Evolutionary conservation across 1,139 yeast genomes (phyloP).

Genomic region (Suhomyces maxii): DNA sequence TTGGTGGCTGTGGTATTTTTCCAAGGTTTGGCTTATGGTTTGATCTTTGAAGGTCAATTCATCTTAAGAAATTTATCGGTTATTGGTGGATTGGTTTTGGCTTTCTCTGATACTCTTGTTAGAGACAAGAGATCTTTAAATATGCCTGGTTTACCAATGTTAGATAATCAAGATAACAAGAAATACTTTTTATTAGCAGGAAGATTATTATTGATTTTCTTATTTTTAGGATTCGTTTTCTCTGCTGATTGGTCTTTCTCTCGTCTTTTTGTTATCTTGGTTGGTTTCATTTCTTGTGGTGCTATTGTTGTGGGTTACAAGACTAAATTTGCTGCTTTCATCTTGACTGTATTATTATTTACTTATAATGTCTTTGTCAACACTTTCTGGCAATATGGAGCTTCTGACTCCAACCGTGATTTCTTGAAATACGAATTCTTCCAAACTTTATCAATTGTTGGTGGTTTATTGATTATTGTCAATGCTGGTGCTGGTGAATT

Average conservation of each 20-base stretch:
- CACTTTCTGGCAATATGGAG: conserved; percentile 82
- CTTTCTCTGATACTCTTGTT: conserved; percentile 86
- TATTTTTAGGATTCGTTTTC: conserved; percentile 84
- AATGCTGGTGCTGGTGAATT: conserved; percentile 97
- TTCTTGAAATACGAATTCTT: conserved; percentile 89
- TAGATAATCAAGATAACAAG: conserved; percentile 78
- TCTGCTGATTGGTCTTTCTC: conserved; percentile 73
- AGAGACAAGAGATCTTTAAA: conserved; percentile 68
- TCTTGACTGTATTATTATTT: conserved; percentile 71
- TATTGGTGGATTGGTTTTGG: conserved; percentile 89
- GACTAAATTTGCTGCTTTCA: conserved; percentile 84
- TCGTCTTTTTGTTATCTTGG: conserved; percentile 61
- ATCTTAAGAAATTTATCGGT: conserved; percentile 85
- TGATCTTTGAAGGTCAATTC: conserved; percentile 78
- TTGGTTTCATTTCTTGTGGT: conserved; percentile 71
- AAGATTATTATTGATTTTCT: conserved; percentile 77
- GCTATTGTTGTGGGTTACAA: conserved; percentile 91
- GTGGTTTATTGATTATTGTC: conserved; percentile 87
- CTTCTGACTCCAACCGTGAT: conserved; percentile 79
- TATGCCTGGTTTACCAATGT: conserved; percentile 90
- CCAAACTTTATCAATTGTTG: conserved; percentile 93
- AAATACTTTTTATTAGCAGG: conserved; percentile 89
- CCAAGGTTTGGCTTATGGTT: conserved; percentile 90
- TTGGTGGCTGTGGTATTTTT: conserved; percentile 71
- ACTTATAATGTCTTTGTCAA: conserved; percentile 78